These are phyloP conservation scores for Backusella parvicylindrica DNA, from an alignment of 192 early-diverging fungal species.

Conservation along the genomic window DNA sequence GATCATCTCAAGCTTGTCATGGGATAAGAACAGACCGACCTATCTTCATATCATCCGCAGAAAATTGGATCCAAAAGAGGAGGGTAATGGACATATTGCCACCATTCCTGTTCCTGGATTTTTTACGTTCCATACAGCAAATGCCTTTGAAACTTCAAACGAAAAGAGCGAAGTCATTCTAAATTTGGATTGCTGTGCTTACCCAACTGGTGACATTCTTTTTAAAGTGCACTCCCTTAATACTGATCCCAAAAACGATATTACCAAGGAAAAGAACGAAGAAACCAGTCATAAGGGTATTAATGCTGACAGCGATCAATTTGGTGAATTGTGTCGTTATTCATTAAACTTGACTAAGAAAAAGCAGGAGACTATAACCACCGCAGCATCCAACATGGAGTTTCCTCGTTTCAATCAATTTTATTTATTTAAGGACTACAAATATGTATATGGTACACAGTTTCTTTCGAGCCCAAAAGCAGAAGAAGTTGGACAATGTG, in stretches of 20 bases:
- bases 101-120: background rate
- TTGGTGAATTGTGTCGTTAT: slow-evolving; percentile 3
- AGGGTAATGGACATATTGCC: background rate
- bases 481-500: background rate
- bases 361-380: background rate
- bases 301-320: background rate
- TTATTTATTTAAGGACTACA: background rate
- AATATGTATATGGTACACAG: background rate
- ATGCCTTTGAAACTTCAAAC: background rate
- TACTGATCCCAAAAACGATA: background rate
- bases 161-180: background rate
- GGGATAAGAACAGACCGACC: background rate
- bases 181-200: slow-evolving; percentile 8
- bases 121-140: slow-evolving; percentile 10
- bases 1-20: background rate
- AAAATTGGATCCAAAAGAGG: background rate
- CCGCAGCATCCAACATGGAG: background rate
- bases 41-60: slow-evolving; percentile 5
- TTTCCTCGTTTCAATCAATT: background rate
- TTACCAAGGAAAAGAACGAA: background rate
- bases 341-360: background rate
- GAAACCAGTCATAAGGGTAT: background rate
- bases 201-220: background rate
- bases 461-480: background rate
- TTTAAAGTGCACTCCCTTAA: background rate